Evolutionary conservation across 129 eudicot genomes (phyloP), one percentile per base, ranked within the genome.

Genomic region (Chrysanthemum seticuspe): DNA sequence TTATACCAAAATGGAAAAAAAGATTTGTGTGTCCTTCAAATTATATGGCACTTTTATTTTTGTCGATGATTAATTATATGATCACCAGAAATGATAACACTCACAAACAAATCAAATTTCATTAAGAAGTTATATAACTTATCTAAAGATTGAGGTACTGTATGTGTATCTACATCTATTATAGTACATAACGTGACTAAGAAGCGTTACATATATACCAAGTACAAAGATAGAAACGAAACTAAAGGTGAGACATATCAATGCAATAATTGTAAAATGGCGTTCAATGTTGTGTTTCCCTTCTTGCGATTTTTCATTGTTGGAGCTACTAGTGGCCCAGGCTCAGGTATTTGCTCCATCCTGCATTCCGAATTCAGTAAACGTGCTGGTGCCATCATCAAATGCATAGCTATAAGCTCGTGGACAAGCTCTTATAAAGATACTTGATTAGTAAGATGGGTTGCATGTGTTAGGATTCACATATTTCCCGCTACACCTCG

Each of bases 371-470:
- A 36, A 67, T 87, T 97, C 89, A 2, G 98, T 93, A 70, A 89
- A 93, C 12, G 95, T 93, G 88, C 96, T 93, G 9, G 97, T 89
- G 73, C 93, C 87, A 75, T 90, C 98, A 71, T 93, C 98, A 75
- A 85, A 93, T 4, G 96, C 98, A 57, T 89, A 93, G 78, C 97
- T 93, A 40, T 93, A 93, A 63, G 98, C 98, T 76, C 86, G 81
- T 12, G 98, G 98, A 55, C 98, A 93, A 3, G 97, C 96, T 70
- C 86, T 81, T 85, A 87, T 93, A 62, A 87, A 93, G 62, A 90
- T 86, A 62, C 76, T 80, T 6, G 98, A 87, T 62, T 93, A 93
- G 67, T 87, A 84, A 0, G 96, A 82, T 16, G 98, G 97, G 47
- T 56, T 76, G 27, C 98, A 93, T 0, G 96, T 84, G 13, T 84